Conservation (phyloP, 2,329 filamentous ascomycete genomes). For the Fusarium nurragi region DNA sequence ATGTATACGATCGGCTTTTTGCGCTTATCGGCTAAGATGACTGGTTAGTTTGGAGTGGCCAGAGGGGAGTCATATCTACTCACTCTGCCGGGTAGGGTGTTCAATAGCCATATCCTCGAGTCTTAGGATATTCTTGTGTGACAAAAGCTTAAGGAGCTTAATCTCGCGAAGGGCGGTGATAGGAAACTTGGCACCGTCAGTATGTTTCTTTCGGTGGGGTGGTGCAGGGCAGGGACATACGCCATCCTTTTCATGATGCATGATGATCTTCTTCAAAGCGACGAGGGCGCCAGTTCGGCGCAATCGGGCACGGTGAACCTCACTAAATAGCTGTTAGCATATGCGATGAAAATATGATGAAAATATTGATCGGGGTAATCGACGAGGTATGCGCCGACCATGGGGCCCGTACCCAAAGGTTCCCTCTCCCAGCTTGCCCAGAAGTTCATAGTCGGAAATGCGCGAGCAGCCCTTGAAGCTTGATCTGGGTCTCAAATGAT, state of each 20-base stretch:
- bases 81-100: slow-evolving; percentile 69
- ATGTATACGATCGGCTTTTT: slow-evolving; percentile 94
- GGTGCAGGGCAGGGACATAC: slow-evolving; percentile 56
- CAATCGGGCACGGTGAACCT: slow-evolving; percentile 90
- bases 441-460: slow-evolving; percentile 81
- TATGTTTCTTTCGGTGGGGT: neutral
- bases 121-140: slow-evolving; percentile 85
- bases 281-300: slow-evolving; percentile 78
- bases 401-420: slow-evolving; percentile 79
- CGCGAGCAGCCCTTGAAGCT: slow-evolving; percentile 87
- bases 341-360: neutral
- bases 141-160: slow-evolving; percentile 95
- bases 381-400: slow-evolving; percentile 21
- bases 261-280: slow-evolving; percentile 97
- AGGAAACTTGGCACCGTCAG: slow-evolving; percentile 72
- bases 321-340: slow-evolving; percentile 56
- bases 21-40: slow-evolving; percentile 72
- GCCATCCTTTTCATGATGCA: slow-evolving; percentile 99
- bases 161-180: slow-evolving; percentile 98
- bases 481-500: slow-evolving; percentile 62
- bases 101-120: slow-evolving; percentile 98
- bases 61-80: slow-evolving; percentile 34
- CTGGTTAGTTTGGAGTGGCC: slow-evolving; percentile 12
- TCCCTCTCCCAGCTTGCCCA: slow-evolving; percentile 89
- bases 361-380: neutral